These are phyloP conservation scores for Corymbia citriodora DNA, from an alignment of 441 rosid species.

Conservation along the genomic window DNA sequence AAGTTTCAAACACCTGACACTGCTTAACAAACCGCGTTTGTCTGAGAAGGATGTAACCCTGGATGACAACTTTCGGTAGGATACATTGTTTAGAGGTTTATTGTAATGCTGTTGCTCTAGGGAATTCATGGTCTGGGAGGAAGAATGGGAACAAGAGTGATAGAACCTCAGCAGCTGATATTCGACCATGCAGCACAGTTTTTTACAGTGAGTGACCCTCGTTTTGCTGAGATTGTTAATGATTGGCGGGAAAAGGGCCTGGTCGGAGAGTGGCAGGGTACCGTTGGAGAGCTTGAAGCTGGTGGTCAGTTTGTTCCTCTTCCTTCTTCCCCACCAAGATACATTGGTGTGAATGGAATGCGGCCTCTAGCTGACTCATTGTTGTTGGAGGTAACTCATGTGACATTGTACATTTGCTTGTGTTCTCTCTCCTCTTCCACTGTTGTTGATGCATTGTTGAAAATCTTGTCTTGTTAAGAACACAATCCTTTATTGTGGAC, in stretches of 20 bases:
- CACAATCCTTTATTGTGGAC: not conserved
- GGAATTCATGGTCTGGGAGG: slow-evolving; percentile 97
- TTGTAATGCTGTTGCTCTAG: slow-evolving; percentile 12
- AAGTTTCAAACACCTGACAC: not conserved
- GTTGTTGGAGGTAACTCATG: slow-evolving; percentile 45
- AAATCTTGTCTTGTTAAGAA: not conserved
- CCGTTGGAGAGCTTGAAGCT: slow-evolving; percentile 65
- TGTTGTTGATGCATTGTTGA: not conserved
- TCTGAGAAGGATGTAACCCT: not conserved
- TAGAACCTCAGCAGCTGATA: slow-evolving; percentile 50
- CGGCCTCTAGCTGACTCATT: slow-evolving; percentile 75
- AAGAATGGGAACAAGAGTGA: slow-evolving; percentile 79
- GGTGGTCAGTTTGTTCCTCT: slow-evolving; percentile 62
- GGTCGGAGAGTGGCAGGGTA: slow-evolving; percentile 58
- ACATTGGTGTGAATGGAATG: slow-evolving; percentile 78
- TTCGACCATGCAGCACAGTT: slow-evolving; percentile 94
- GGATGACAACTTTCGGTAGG: not conserved
- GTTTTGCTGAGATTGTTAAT: slow-evolving; percentile 51
- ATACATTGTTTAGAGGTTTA: not conserved
- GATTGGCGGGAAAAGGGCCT: slow-evolving; percentile 74
- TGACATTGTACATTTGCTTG: not conserved
- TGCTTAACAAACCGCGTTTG: not conserved
- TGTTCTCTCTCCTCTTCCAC: not conserved
- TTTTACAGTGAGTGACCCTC: slow-evolving; percentile 69
- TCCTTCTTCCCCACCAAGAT: slow-evolving; percentile 54